Conservation (phyloP, 2,329 filamentous ascomycete genomes). For the Aspergillus melleus region DNA sequence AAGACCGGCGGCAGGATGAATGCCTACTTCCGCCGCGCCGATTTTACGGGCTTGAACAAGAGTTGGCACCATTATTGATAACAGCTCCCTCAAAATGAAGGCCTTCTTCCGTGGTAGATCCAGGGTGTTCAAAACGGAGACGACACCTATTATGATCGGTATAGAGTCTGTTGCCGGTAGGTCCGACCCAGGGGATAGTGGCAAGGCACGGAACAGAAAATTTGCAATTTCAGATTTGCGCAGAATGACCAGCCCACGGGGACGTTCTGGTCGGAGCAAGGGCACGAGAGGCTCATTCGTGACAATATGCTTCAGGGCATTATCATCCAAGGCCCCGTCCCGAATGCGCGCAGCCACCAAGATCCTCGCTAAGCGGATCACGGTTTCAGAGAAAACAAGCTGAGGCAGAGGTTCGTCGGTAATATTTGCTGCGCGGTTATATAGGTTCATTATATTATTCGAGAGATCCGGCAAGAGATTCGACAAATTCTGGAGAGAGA, state of each 20-base stretch:
- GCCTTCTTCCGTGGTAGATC: constrained; percentile 87
- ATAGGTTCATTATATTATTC: constrained; percentile 58
- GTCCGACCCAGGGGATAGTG: constrained; percentile 58
- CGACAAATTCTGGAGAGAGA: constrained; percentile 52
- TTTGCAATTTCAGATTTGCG: constrained; percentile 63
- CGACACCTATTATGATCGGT: constrained; percentile 79
- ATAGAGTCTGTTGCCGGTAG: constrained; percentile 74
- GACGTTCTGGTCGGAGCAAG: constrained; percentile 34
- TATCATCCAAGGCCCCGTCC: constrained; percentile 52
- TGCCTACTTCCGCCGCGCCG: constrained; percentile 91
- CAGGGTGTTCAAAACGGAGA: constrained; percentile 76
- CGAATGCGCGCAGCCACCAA: constrained; percentile 53
- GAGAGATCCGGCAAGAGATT: constrained; percentile 57
- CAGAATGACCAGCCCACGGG: constrained; percentile 46
- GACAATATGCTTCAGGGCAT: constrained; percentile 61
- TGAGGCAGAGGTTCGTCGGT: constrained; percentile 55
- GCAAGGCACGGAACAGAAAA: constrained; percentile 69
- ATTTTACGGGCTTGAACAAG: constrained; percentile 88
- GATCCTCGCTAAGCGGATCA: constrained; percentile 56
- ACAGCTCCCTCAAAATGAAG: constrained; percentile 81
- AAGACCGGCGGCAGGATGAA: constrained; percentile 88
- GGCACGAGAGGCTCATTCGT: constrained; percentile 45
- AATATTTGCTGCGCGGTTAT: constrained; percentile 54
- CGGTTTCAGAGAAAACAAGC: constrained; percentile 57
- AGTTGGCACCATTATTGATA: constrained; percentile 78